Base-by-base conservation (phyloP, 2,329 filamentous ascomycete species). In the Pleomassaria siparia region DNA sequence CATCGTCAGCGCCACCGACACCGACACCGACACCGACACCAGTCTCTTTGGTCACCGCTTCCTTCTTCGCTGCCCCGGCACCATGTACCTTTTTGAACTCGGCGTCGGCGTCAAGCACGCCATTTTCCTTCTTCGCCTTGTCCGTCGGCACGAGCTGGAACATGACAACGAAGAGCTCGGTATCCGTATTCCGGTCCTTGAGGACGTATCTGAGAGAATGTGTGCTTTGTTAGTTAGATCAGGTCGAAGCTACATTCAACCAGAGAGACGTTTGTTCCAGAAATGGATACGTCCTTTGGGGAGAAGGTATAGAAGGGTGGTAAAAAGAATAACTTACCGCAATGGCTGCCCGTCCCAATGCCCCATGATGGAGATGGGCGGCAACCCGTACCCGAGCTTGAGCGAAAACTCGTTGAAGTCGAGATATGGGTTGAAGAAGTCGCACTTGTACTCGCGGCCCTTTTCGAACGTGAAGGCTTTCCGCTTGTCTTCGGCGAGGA, bases 341-440 rank as follows among this genome's bases (percentile, higher is more conserved):
- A 90, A 72, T 11, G 83, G 82, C 73, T 91, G 86, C 0, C 88
- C 88, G 60, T 91, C 87, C 86, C 88, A 91, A 65, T 89, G 90
- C 59, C 80, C 84, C 68, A 91, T 83, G 44, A 92, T 85, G 1
- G 84, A 83, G 16, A 91, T 89, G 0, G 87, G 86, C 0, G 89
- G 89, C 24, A 94, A 64, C 43, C 67, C 67, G 32, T 71, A 71
- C 2, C 67, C 67, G 7, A 71, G 57, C 53, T 82, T 79, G 18
- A 94, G 72, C 22, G 86, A 79, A 60, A 92, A 85, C 56, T 86
- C 81, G 63, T 85, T 87, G 68, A 97, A 96, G 70, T 95, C 90
- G 37, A 99, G 72, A 71, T 95, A 96, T 1, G 88, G 87, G 68
- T 97, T 97, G 71, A 86, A 95, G 71, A 99, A 97, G 67, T 88